Percentiles rank a stretch among this genome's conserved stretches.
Conservation (phyloP, 2,329 filamentous ascomycete genomes). For the Curvularia eragrostidis region DNA sequence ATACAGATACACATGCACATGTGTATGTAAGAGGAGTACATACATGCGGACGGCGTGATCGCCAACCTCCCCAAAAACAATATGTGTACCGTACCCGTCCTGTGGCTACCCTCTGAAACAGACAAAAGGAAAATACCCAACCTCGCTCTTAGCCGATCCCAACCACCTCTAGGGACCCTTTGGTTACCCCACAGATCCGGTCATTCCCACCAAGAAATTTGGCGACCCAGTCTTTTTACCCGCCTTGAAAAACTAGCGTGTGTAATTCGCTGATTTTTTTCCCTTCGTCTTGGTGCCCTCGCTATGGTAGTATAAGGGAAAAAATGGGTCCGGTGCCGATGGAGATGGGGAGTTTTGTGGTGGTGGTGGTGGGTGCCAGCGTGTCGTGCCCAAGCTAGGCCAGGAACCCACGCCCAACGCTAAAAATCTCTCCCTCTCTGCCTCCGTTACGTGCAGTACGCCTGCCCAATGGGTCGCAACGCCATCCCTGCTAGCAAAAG, state of each 20-base stretch:
- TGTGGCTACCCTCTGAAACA: too few relatives aligned
- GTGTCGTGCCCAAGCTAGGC: constrained; percentile 9
- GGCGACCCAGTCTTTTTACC: not conserved
- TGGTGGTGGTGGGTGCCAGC: constrained; percentile 11
- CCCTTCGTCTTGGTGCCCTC: not conserved
- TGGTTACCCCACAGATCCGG: constrained; percentile 17
- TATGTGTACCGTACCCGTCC: too few relatives aligned
- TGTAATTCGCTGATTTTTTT: not conserved
- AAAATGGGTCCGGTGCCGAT: constrained; percentile 10
- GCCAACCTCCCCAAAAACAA: not conserved
- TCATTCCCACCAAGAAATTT: constrained; percentile 1
- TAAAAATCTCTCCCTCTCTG: not conserved
- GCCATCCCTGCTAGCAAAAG: too few relatives aligned
- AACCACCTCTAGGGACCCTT: not conserved
- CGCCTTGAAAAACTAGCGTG: too few relatives aligned
- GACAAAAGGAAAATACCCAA: not conserved
- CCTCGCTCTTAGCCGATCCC: not conserved
- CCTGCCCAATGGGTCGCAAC: constrained; percentile 10
- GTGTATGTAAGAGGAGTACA: too few relatives aligned
- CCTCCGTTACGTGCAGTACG: not conserved
- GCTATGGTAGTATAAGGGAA: too few relatives aligned
- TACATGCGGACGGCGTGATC: not conserved
- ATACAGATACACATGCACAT: not conserved
- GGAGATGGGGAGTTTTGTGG: too few relatives aligned
- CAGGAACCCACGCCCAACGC: constrained; percentile 5